Evolutionary conservation across 2,329 filamentous ascomycete species (phyloP).

Genomic region (Pseudocercospora ulei): DNA sequence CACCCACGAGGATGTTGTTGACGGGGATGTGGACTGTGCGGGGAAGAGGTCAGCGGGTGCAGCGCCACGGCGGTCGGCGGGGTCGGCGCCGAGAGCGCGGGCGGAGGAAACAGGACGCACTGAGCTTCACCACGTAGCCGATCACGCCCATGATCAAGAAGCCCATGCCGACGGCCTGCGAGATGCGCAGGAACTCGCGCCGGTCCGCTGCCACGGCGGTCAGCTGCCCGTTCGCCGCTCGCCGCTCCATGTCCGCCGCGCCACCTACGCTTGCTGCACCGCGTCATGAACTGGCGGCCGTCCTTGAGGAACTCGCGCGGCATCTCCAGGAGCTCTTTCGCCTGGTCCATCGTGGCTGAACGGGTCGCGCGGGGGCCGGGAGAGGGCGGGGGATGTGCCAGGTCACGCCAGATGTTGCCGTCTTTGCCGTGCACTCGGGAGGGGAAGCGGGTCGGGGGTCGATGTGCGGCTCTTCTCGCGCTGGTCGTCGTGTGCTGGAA

Average conservation of each 20-base stretch:
- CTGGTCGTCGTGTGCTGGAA: too few species aligned
- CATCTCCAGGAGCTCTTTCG: constrained; percentile 61
- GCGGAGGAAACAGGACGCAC: too few species aligned
- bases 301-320: constrained; percentile 54
- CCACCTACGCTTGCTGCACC: constrained; percentile 43
- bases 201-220: constrained; percentile 42
- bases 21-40: constrained; percentile 55
- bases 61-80: background rate
- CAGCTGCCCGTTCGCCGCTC: background rate
- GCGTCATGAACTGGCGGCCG: constrained; percentile 43
- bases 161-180: constrained; percentile 57
- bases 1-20: constrained; percentile 60
- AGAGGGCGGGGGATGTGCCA: too few species aligned
- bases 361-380: constrained; percentile 2
- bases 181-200: constrained; percentile 51
- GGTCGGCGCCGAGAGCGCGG: too few species aligned
- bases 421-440: background rate
- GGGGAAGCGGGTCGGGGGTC: background rate
- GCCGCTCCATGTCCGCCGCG: background rate
- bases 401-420: background rate
- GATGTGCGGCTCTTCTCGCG: background rate
- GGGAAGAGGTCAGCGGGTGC: background rate
- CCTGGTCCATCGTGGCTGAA: constrained; percentile 43
- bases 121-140: constrained; percentile 61
- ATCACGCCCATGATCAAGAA: constrained; percentile 63